These are phyloP conservation scores for Xylariaceae sp. DNA, from an alignment of 2,329 filamentous ascomycete genomes.

Conservation along the genomic window DNA sequence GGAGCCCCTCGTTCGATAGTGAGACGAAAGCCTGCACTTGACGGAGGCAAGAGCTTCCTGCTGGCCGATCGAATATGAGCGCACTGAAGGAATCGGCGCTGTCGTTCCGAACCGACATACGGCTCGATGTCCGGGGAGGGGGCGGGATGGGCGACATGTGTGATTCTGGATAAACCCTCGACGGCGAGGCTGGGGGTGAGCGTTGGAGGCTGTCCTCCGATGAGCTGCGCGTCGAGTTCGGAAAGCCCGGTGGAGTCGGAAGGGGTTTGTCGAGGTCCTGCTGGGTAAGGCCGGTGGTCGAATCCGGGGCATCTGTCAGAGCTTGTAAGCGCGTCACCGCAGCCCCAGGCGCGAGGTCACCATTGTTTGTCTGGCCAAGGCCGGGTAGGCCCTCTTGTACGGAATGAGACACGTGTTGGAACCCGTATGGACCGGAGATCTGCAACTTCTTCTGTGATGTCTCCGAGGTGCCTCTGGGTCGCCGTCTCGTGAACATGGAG, in stretches of 20 bases:
- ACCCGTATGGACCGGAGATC: slow-evolving; percentile 62
- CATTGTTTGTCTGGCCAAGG: slow-evolving; percentile 36
- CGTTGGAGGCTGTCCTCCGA: slow-evolving; percentile 47
- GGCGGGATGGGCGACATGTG: slow-evolving; percentile 41
- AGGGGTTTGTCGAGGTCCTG: slow-evolving; percentile 18
- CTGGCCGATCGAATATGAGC: slow-evolving; percentile 37
- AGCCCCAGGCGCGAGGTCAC: slow-evolving; percentile 40
- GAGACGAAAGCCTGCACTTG: slow-evolving; percentile 38
- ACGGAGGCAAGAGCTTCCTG: slow-evolving; percentile 41
- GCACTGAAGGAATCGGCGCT: slow-evolving; percentile 35
- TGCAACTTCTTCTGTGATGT: slow-evolving; percentile 38
- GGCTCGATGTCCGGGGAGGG: slow-evolving; percentile 49
- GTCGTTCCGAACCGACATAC: slow-evolving; percentile 42
- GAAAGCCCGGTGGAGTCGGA: slow-evolving; percentile 28
- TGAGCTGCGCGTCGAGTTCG: slow-evolving; percentile 37
- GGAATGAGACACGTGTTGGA: slow-evolving; percentile 59
- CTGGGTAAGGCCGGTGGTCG: background rate
- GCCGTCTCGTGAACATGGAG: slow-evolving; percentile 47
- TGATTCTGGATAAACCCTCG: slow-evolving; percentile 40
- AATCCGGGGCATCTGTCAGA: slow-evolving; percentile 8
- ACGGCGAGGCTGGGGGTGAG: slow-evolving; percentile 42
- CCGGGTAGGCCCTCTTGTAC: slow-evolving; percentile 43
- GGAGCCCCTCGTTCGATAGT: slow-evolving; percentile 11
- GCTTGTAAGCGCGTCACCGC: slow-evolving; percentile 28
- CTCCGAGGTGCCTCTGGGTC: slow-evolving; percentile 27